Evolutionary conservation across 2,329 filamentous ascomycete species (phyloP).

Genomic region (Neocucurbitaria cava): DNA sequence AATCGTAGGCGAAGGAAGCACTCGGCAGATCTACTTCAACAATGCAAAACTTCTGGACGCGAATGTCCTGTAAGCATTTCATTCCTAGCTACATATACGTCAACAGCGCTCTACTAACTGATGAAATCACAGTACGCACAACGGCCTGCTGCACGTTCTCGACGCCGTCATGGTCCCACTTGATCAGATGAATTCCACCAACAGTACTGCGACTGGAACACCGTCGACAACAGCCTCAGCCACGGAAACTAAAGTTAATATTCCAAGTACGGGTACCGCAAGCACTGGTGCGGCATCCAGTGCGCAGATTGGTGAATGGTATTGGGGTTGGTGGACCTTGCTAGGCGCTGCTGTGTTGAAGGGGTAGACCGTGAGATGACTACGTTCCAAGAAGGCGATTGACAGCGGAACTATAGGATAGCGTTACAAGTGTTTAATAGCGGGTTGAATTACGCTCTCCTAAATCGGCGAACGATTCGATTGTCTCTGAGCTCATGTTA

Average conservation of each 20-base stretch:
- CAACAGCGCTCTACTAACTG: neutral
- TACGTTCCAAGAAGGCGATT: too few species aligned
- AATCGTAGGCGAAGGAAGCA: conserved; percentile 16
- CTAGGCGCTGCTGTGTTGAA: neutral
- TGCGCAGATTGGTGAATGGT: neutral
- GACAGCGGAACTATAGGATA: too few species aligned
- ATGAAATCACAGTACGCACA: conserved; percentile 18
- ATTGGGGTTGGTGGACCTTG: neutral
- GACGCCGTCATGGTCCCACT: conserved; percentile 28
- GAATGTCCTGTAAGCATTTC: conserved; percentile 28
- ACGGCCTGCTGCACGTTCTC: conserved; percentile 29
- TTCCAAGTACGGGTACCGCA: neutral
- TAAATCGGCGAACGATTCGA: too few species aligned
- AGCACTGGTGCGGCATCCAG: neutral
- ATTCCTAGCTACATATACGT: neutral
- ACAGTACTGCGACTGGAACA: neutral
- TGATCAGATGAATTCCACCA: conserved; percentile 16
- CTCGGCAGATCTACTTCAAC: conserved; percentile 27
- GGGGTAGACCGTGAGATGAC: neutral
- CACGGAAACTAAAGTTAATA: conserved; percentile 2
- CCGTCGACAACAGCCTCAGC: conserved; percentile 6
- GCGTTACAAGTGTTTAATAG: too few species aligned
- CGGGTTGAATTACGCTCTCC: too few species aligned
- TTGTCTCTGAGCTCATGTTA: too few species aligned
- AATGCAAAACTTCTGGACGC: conserved; percentile 30